Base-by-base conservation (phyloP, 164 flowering plant genomes). In the Piper betle region DNA sequence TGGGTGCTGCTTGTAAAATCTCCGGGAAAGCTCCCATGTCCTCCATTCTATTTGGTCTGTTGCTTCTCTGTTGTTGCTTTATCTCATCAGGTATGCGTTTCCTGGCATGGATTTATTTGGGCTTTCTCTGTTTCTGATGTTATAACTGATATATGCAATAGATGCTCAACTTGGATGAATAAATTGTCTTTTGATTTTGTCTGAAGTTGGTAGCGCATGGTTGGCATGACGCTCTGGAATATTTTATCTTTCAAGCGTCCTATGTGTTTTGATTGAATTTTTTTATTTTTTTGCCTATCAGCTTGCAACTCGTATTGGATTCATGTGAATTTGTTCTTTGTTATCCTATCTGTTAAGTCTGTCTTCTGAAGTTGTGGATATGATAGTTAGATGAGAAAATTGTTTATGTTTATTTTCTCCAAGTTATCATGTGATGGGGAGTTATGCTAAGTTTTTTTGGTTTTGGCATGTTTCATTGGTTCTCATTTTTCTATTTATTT, bases 61-160 rank as follows among this genome's bases (percentile, higher is more conserved):
- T 72, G 55, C 58, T 65, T 62, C 68, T 62, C 57, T 69, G 72
- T 65, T 63, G 56, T 48, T 69, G 70, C 63, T 62, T 69, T 33
- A 66, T 59, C n/a, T 63, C 70, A 52, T 63, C 72, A 61, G 75
- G 75, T 72, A 55, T 48, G 68, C 42, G 5, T 5, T 18, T 18
- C 6, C 6, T 17, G 55, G 6, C 38, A 13, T 7, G 33, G 10
- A 6, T 2, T 17, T 37, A 18, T 55, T 15, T 53, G 16, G 16
- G 18, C 10, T 54, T 25, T n/a, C 3, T 12, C 10, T 12, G 8
- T 55, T 54, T 25, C 18, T 20, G 57, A 17, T 12, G 8, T 10
- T 9, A 18, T 20, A 25, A 25, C 33, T 25, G 33, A 25, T 25
- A 25, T 25, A 25, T 25, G 33, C 33, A 25, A 25, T 25, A 25